phyloP scores from a whole-genome alignment of 306 rosid genomes.

The Vicia villosa region DNA sequence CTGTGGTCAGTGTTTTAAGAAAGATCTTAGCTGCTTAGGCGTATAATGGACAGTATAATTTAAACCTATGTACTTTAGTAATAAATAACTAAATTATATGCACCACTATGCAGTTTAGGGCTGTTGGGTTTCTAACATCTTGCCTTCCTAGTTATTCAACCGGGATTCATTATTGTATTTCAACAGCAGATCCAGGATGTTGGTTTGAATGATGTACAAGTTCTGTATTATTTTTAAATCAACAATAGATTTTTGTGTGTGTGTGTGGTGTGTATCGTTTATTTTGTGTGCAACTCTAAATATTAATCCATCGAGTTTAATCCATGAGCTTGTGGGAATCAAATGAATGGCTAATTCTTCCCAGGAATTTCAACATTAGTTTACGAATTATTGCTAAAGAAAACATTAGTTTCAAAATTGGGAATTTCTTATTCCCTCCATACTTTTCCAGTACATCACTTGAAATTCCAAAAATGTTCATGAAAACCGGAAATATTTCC shows the following conservation, averaged over 20 bases:
- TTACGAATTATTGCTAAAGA: no score
- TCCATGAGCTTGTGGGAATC: no score
- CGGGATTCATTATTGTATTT: conserved; percentile 20
- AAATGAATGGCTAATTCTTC: no score
- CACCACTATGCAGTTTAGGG: not conserved
- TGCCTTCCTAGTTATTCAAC: not conserved
- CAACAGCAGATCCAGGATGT: conserved; percentile 18
- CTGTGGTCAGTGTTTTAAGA: conserved; percentile 10
- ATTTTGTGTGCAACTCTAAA: no score
- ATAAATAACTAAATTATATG: conserved; percentile 2
- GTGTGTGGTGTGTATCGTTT: no score
- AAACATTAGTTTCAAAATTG: no score
- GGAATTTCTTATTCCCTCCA: no score
- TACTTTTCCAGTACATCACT: no score
- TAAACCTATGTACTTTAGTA: conserved; percentile 9
- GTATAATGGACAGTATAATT: conserved; percentile 16
- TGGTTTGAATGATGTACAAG: not conserved
- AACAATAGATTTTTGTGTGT: not conserved
- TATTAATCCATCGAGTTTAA: no score
- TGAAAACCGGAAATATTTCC: no score
- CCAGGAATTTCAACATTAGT: no score
- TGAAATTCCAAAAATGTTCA: no score
- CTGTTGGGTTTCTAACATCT: not conserved
- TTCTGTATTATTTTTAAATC: not conserved
- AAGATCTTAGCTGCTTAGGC: conserved; percentile 24